Evolutionary conservation across 148 eudicot genomes (phyloP).

Genomic region (Polygonum aviculare): DNA sequence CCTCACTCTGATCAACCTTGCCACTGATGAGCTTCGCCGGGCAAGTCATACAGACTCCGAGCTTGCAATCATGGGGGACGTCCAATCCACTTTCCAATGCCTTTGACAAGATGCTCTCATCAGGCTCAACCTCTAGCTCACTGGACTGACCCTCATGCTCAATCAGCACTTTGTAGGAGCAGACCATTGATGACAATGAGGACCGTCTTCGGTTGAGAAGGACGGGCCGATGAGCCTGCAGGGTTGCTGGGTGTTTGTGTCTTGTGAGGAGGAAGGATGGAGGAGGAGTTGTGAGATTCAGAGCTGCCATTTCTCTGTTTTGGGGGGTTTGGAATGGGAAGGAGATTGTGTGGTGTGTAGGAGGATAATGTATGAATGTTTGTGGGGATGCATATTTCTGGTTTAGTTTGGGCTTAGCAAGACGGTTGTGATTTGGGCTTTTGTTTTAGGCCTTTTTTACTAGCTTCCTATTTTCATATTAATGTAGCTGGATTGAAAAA

Average conservation of each 20-base stretch:
- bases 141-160: constrained; percentile 57
- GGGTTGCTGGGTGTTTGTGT: neutral
- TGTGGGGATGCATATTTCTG: neutral
- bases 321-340: neutral
- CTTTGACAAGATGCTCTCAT: constrained; percentile 68
- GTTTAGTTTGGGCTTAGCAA: neutral
- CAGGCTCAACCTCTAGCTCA: constrained; percentile 66
- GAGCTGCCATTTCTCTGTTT: constrained; percentile 4
- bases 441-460: neutral
- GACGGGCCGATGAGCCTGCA: neutral
- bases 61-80: constrained; percentile 82
- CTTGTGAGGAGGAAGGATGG: constrained; percentile 7
- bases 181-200: constrained; percentile 6
- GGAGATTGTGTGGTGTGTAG: constrained; percentile 4
- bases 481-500: no score
- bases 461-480: neutral
- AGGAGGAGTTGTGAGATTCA: constrained; percentile 11
- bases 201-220: neutral
- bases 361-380: neutral
- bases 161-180: constrained; percentile 52
- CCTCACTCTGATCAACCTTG: constrained; percentile 76
- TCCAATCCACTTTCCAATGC: constrained; percentile 58
- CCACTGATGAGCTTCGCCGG: constrained; percentile 71
- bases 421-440: neutral
- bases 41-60: constrained; percentile 96